phyloP scores from a whole-genome alignment of 768 basidiomycete species.

The Infundibulicybe gibba region DNA sequence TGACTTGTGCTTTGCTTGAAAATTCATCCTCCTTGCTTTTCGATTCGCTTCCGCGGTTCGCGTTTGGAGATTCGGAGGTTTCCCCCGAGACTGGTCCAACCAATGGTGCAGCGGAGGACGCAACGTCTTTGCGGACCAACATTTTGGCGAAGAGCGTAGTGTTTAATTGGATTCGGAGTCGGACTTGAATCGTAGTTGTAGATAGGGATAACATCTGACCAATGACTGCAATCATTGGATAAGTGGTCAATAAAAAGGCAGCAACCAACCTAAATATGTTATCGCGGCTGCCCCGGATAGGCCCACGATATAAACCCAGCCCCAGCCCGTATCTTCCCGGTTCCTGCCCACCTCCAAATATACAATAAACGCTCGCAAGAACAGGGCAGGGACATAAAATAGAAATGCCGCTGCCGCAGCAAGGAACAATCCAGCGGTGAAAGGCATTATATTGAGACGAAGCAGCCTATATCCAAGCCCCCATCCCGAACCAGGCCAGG shows the following conservation, averaged over 20 bases:
- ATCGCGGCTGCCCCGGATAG: conserved; percentile 28
- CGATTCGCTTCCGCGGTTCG: no score
- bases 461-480: conserved; percentile 57
- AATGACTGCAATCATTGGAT: conserved; percentile 37
- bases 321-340: conserved; percentile 60
- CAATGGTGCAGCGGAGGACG: conserved; percentile 48
- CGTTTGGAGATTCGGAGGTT: background rate
- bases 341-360: conserved; percentile 65
- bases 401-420: conserved; percentile 56
- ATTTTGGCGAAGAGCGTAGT: conserved; percentile 85
- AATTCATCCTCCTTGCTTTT: conserved; percentile 54
- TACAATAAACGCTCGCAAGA: conserved; percentile 53
- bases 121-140: conserved; percentile 79
- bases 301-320: conserved; percentile 58
- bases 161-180: conserved; percentile 74
- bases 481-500: conserved; percentile 62
- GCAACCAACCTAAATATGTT: conserved; percentile 26
- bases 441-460: conserved; percentile 43
- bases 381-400: conserved; percentile 63
- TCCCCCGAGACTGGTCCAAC: conserved; percentile 14
- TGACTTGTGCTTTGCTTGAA: conserved; percentile 74
- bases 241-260: background rate
- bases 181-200: conserved; percentile 66
- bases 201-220: conserved; percentile 71
- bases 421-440: conserved; percentile 42